Base-by-base conservation (phyloP, 257 asterid genomes). In the Solanum pennellii region DNA sequence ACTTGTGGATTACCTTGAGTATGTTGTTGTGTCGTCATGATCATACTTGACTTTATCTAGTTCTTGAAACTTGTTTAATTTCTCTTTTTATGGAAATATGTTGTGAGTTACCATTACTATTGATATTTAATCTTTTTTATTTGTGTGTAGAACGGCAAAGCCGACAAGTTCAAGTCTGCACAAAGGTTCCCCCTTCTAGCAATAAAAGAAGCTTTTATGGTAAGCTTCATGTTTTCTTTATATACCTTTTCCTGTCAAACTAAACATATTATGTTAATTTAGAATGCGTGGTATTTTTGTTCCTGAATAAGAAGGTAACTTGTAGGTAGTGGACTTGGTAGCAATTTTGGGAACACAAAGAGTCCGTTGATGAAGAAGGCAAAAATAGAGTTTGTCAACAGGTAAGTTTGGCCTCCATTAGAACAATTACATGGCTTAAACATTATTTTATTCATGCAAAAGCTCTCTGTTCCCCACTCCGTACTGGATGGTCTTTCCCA, bases 321-420 rank as follows among this genome's bases (percentile, higher is more conserved):
- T 77, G 23, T 82, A 90, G 94, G 94, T 84, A 89, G 89, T 83
- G 87, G 92, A 42, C 44, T 52, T 85, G 93, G 91, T 66, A 89
- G 86, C 89, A 90, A 90, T 90, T 89, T 92, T 88, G 92, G 92
- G 93, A 95, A 90, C 92, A 93, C 98, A 27, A 97, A 93, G 91
- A 94, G 98, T 87, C 87, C 87, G 89, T 88, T 97, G 89, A 89
- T 97, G 99, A 97, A 95, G 96, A 97, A 97, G 93, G 94, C 99
- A 85, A 97, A 94, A 93, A 59, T 91, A 27, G 99, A 97, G 31
- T 97, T 91, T 87, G 42, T 94, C 82, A 97, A 93, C 92, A 93
- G 99, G 99, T 95, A 88, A 88, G 31, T 66, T 85, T 74, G 33
- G 65, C 49, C 87, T 73, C 84, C 62, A 13, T 74, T 52, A 49